phyloP scores from a whole-genome alignment of 495 filamentous ascomycete species.

The Talaromyces stipitatus region DNA sequence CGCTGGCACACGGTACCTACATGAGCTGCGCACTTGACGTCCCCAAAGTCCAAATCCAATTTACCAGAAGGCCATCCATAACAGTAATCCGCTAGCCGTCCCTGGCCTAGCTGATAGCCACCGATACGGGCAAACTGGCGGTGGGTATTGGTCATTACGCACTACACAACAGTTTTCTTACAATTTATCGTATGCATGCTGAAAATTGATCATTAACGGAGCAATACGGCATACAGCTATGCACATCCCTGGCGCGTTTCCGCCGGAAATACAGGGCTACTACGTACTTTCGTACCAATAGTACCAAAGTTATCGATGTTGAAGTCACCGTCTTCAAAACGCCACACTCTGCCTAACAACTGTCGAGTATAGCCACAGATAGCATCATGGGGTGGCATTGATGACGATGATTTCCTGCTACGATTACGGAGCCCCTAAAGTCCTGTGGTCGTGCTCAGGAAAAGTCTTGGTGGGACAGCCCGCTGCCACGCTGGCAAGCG shows the following conservation, averaged over 20 bases:
- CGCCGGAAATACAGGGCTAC: background rate
- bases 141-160: conserved; percentile 2
- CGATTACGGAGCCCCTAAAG: background rate
- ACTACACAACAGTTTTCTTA: background rate
- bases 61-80: background rate
- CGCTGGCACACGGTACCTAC: background rate
- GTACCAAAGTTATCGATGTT: background rate
- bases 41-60: background rate
- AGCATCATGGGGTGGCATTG: background rate
- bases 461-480: conserved; percentile 4
- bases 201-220: background rate
- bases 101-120: conserved; percentile 1
- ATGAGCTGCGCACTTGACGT: background rate
- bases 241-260: background rate
- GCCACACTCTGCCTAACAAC: background rate
- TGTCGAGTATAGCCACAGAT: conserved; percentile 1
- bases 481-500: conserved; percentile 12
- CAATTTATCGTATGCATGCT: background rate
- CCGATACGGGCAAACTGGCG: conserved; percentile 3
- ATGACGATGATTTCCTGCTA: conserved; percentile 1
- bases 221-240: too few species aligned
- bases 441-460: background rate
- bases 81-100: background rate
- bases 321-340: background rate
- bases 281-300: background rate